These are phyloP conservation scores for Talaromyces marneffei DNA, from an alignment of 2,329 filamentous ascomycete genomes.

Conservation along the genomic window DNA sequence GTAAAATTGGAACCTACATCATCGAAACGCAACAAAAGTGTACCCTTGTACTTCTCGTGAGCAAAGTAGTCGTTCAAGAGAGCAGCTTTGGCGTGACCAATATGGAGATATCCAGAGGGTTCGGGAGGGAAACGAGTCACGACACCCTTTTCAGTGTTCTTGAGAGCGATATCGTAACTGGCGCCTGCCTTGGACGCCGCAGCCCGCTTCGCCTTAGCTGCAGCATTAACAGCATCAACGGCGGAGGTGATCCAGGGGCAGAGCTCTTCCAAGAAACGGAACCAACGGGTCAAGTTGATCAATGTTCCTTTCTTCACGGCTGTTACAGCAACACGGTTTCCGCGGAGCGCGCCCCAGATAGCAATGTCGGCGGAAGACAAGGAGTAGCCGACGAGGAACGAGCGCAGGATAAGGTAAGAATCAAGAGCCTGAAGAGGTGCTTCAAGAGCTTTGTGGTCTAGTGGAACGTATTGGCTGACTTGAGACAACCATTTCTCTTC, in stretches of 20 bases:
- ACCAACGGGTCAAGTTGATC: constrained; percentile 78
- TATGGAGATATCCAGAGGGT: constrained; percentile 91
- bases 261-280: constrained; percentile 72
- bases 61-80: constrained; percentile 95
- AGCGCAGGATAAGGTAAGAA: constrained; percentile 78
- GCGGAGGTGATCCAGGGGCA: constrained; percentile 70
- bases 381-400: constrained; percentile 76
- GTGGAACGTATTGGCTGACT: constrained; percentile 46
- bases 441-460: constrained; percentile 80
- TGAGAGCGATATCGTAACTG: constrained; percentile 82
- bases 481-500: constrained; percentile 54
- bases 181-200: constrained; percentile 69
- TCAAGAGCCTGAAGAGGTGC: constrained; percentile 70
- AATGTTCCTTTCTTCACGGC: constrained; percentile 74
- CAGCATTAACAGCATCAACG: constrained; percentile 63
- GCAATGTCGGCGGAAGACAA: constrained; percentile 71
- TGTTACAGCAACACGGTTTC: constrained; percentile 76
- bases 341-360: constrained; percentile 75
- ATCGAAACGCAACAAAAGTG: constrained; percentile 85
- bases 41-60: constrained; percentile 86
- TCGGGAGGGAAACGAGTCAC: constrained; percentile 91
- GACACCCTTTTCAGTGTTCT: constrained; percentile 80
- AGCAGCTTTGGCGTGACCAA: constrained; percentile 91
- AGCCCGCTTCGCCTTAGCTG: constrained; percentile 63
- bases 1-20: constrained; percentile 45